Percentiles rank a stretch among this genome's conserved stretches.
These are phyloP conservation scores for Annona cherimola DNA, from an alignment of 164 flowering plant species.

Conservation along the genomic window DNA sequence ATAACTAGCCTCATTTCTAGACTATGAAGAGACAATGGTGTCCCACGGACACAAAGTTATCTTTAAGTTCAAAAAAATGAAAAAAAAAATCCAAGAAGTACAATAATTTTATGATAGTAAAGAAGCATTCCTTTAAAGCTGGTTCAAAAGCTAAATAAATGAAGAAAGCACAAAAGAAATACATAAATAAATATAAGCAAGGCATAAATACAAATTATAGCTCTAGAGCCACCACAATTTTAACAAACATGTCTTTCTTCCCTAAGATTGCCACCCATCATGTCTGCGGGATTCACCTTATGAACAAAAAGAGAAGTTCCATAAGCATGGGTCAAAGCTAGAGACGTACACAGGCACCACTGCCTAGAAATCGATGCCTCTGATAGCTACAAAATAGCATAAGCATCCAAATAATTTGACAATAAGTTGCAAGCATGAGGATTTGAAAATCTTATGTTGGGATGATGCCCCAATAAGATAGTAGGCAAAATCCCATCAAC, in stretches of 20 bases:
- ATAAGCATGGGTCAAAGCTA: constrained; percentile 39
- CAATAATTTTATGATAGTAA: background rate
- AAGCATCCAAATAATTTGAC: background rate
- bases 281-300: constrained; percentile 41
- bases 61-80: no score
- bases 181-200: background rate
- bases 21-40: background rate
- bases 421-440: no score
- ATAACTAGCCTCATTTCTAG: background rate
- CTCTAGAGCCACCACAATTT: constrained; percentile 89
- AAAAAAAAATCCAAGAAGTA: no score
- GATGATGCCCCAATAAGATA: no score
- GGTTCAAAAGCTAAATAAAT: background rate
- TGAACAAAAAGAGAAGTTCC: constrained; percentile 23
- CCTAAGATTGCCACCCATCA: constrained; percentile 14
- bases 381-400: constrained; percentile 29
- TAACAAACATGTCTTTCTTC: constrained; percentile 65
- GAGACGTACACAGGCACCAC: constrained; percentile 51
- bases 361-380: constrained; percentile 44
- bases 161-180: background rate
- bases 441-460: no score
- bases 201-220: constrained; percentile 70
- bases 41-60: no score
- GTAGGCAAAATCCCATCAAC: no score
- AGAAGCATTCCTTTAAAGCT: background rate